A percentile compares a stretch with the other conserved stretches of the same genome.
Evolutionary conservation across 345 rosid genomes (phyloP).

Genomic region (Ailanthus altissimus): DNA sequence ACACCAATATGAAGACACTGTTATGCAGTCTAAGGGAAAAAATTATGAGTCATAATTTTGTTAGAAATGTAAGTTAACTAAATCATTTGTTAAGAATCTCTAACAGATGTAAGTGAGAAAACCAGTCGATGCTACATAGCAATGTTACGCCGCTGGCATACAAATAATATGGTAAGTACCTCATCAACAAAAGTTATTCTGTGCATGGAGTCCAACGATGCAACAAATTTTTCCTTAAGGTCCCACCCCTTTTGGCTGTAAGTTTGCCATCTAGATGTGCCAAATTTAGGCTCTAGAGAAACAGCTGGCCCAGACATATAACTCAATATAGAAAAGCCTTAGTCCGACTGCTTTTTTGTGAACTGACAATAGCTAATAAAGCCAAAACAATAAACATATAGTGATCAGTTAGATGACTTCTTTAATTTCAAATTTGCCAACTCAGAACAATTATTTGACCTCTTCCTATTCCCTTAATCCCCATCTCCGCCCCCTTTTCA

Average conservation of each 20-base stretch:
- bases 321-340: neutral
- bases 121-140: neutral
- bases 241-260: neutral
- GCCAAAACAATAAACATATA: neutral
- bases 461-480: neutral
- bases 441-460: neutral
- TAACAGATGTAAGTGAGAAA: slow-evolving; percentile 2
- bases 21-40: neutral
- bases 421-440: neutral
- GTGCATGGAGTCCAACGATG: neutral
- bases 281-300: neutral
- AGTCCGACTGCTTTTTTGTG: neutral
- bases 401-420: neutral
- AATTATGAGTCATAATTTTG: neutral
- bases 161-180: slow-evolving; percentile 2
- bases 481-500: neutral
- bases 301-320: neutral
- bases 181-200: slow-evolving; percentile 13
- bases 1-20: slow-evolving; percentile 1
- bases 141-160: neutral
- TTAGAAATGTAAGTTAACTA: neutral
- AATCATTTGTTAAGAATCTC: neutral
- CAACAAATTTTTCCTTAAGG: neutral
- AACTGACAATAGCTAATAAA: neutral
- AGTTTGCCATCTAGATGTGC: neutral